These are phyloP conservation scores for Dactylellina parvicollis DNA, from an alignment of 2,329 filamentous ascomycete genomes.

Conservation along the genomic window DNA sequence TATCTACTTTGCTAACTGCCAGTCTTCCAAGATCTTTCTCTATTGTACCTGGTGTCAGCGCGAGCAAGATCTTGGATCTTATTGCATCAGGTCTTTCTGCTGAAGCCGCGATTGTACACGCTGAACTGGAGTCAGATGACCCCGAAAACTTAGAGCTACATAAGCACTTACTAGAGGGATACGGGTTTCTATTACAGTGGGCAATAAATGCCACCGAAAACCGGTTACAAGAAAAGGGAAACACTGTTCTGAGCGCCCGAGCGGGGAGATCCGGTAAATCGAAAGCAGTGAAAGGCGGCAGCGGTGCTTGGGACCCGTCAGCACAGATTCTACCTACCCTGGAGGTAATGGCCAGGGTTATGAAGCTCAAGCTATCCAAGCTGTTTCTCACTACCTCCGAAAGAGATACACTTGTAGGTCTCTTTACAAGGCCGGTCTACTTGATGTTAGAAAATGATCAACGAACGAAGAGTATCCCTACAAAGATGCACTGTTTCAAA, in stretches of 20 bases:
- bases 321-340: conserved; percentile 86
- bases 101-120: conserved; percentile 84
- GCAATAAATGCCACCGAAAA: conserved; percentile 92
- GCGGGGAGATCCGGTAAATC: conserved; percentile 77
- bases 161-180: conserved; percentile 91
- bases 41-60: conserved; percentile 78
- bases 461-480: conserved; percentile 84
- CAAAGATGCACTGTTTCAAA: conserved; percentile 97
- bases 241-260: conserved; percentile 69
- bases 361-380: conserved; percentile 77
- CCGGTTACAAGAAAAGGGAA: conserved; percentile 89
- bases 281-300: conserved; percentile 76
- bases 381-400: conserved; percentile 97
- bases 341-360: conserved; percentile 93
- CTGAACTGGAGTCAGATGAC: conserved; percentile 90
- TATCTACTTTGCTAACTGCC: not conserved
- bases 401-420: conserved; percentile 89
- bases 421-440: conserved; percentile 93
- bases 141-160: conserved; percentile 86
- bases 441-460: conserved; percentile 93
- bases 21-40: conserved; percentile 73
- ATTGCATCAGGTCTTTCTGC: conserved; percentile 85
- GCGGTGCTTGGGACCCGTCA: conserved; percentile 87
- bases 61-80: conserved; percentile 93
- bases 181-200: conserved; percentile 94